phyloP scores from a whole-genome alignment of 345 rosid genomes.

The Euphorbia pulcherrima region DNA sequence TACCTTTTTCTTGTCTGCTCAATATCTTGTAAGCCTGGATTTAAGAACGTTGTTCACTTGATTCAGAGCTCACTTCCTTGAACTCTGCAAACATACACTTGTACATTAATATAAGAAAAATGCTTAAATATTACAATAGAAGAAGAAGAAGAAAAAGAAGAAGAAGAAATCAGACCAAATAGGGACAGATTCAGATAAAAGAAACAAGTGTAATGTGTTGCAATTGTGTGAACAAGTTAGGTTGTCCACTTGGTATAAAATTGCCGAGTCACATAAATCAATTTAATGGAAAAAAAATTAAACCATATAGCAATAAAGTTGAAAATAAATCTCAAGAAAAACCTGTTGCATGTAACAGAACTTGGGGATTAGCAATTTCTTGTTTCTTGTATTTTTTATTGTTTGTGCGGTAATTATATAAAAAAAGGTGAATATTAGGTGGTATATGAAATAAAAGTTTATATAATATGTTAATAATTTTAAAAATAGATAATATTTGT shows the following conservation, averaged over 20 bases:
- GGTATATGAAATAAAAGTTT: no score
- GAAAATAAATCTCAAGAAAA: slow-evolving; percentile 6
- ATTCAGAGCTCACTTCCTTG: no score
- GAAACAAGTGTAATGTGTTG: not conserved
- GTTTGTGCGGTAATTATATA: no score
- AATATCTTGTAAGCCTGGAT: no score
- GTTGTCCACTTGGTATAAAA: not conserved
- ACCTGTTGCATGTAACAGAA: not conserved
- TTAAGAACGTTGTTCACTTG: no score
- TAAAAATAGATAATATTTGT: no score
- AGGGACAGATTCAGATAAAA: not conserved
- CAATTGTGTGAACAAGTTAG: not conserved
- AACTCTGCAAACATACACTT: no score
- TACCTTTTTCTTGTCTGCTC: no score
- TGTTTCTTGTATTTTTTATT: not conserved
- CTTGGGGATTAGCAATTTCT: not conserved
- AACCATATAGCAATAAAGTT: not conserved
- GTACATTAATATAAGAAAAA: no score
- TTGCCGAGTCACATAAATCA: not conserved
- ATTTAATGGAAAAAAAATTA: not conserved
- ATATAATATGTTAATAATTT: no score
- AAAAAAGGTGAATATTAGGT: no score
- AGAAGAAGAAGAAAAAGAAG: not conserved
- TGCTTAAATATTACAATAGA: no score
- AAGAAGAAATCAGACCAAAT: not conserved